These are phyloP conservation scores for Metarhizium guizhouense DNA, from an alignment of 2,329 filamentous ascomycete species.

Conservation along the genomic window DNA sequence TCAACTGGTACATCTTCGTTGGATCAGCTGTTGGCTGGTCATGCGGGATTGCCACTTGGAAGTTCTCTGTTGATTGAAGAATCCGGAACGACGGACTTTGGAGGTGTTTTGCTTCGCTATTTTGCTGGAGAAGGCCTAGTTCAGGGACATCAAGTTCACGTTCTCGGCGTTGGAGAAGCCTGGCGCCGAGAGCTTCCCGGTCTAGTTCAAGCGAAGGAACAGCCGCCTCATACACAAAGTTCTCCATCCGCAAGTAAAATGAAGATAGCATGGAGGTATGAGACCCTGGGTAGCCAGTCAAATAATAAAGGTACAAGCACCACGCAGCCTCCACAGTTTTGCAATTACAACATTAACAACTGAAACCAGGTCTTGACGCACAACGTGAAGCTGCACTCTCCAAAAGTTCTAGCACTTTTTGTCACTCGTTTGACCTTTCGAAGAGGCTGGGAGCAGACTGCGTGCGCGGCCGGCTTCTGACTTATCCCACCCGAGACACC, in stretches of 20 bases:
- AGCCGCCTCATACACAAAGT: constrained; percentile 31
- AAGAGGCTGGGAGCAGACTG: constrained; percentile 47
- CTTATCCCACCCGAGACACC: constrained; percentile 38
- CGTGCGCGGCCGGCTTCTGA: constrained; percentile 39
- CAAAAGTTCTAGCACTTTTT: constrained; percentile 38
- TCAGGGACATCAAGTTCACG: constrained; percentile 82
- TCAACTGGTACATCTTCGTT: constrained; percentile 86
- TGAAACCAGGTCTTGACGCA: constrained; percentile 4
- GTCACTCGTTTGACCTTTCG: constrained; percentile 64
- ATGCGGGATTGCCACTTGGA: constrained; percentile 76
- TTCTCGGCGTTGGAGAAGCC: constrained; percentile 67
- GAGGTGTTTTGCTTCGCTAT: constrained; percentile 73
- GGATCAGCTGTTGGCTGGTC: constrained; percentile 76
- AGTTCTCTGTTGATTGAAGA: constrained; percentile 77
- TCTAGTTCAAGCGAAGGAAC: constrained; percentile 34
- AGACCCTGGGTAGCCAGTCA: constrained; percentile 57
- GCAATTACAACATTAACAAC: neutral
- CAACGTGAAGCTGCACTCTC: constrained; percentile 12
- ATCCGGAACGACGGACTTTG: constrained; percentile 88
- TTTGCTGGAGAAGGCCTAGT: constrained; percentile 90
- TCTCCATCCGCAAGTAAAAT: constrained; percentile 60
- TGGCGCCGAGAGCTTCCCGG: constrained; percentile 84
- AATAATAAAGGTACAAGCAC: neutral
- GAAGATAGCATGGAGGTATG: constrained; percentile 99
- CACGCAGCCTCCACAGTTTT: neutral